These are phyloP conservation scores for Syzygium jambos DNA, from an alignment of 345 rosid species.

Conservation along the genomic window DNA sequence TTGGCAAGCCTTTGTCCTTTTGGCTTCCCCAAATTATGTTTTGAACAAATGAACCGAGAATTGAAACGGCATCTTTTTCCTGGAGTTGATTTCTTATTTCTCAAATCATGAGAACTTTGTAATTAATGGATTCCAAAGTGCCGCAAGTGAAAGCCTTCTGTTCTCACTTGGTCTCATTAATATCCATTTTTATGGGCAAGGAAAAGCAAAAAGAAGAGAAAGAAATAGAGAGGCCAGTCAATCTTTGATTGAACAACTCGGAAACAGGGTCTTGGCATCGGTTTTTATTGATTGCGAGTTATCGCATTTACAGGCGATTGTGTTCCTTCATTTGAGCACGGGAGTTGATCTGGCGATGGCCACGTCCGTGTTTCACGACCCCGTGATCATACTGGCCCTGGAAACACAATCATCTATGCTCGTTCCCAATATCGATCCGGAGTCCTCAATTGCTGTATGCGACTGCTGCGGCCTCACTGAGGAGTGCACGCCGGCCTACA, in stretches of 20 bases:
- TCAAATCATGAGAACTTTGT: no score
- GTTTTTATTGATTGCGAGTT: no score
- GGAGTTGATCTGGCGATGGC: not conserved
- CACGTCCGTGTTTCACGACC: not conserved
- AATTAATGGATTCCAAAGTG: no score
- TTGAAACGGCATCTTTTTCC: no score
- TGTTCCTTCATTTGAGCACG: not conserved
- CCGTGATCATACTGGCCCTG: not conserved
- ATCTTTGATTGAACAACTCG: not conserved
- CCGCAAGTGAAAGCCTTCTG: no score
- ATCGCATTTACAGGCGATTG: not conserved
- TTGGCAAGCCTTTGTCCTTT: not conserved
- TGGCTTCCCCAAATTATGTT: not conserved
- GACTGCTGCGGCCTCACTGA: conserved; percentile 29
- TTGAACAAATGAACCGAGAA: not conserved
- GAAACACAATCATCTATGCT: not conserved
- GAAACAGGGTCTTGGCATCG: not conserved
- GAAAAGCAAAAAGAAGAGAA: no score
- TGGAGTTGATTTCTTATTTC: no score
- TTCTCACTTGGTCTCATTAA: no score
- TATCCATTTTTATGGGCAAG: no score
- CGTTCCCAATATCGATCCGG: not conserved
- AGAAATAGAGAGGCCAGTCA: no score
- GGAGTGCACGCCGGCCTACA: conserved; percentile 29
- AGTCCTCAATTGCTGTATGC: conserved; percentile 3